A percentile compares a stretch with the other conserved stretches of the same genome.
Conservation (phyloP, 345 rosid species). For the Gossypium herbaceum region DNA sequence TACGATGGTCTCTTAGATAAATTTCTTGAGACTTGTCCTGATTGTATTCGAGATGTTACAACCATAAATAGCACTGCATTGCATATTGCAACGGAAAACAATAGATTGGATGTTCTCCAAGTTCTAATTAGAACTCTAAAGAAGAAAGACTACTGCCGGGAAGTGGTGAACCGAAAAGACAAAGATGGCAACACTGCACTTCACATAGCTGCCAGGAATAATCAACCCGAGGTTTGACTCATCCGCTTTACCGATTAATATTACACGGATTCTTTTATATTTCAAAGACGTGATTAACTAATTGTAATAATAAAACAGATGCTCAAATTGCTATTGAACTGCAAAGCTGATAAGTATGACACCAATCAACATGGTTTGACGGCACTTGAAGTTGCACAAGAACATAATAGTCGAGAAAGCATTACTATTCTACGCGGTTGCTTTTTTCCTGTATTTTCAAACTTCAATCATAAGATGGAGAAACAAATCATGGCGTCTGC, state of each 20-base stretch:
- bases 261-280: too few relatives aligned
- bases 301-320: not conserved
- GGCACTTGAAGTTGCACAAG: not conserved
- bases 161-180: too few relatives aligned
- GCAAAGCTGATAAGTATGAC: not conserved
- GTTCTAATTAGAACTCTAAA: conserved; percentile 19
- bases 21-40: conserved; percentile 19
- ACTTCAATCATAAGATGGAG: not conserved
- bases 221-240: not conserved
- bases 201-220: not conserved
- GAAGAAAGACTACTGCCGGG: not conserved
- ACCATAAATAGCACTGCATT: conserved; percentile 17
- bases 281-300: too few relatives aligned
- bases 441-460: not conserved
- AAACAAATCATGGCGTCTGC: not conserved
- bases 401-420: not conserved
- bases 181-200: not conserved
- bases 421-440: not conserved
- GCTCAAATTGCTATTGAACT: not conserved
- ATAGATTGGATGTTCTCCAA: conserved; percentile 7
- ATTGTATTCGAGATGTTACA: conserved; percentile 24
- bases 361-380: not conserved
- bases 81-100: not conserved
- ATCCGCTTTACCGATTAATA: too few relatives aligned
- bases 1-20: conserved; percentile 15